Evolutionary conservation across 352 stramenopile species (phyloP), one percentile per base, ranked within the genome.

Genomic region (Phytopythium boreale): DNA sequence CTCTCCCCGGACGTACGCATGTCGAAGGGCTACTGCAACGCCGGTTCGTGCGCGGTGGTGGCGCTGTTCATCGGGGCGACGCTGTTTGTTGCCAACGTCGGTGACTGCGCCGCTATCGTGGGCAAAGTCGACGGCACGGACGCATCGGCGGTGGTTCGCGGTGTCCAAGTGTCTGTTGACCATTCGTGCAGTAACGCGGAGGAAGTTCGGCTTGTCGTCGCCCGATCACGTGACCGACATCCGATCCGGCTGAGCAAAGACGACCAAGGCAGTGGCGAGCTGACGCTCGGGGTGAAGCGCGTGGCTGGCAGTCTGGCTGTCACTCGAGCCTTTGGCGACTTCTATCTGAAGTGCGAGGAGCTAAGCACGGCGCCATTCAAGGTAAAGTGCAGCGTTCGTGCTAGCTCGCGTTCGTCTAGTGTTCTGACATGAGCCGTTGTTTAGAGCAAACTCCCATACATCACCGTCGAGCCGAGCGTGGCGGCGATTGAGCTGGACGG

Each of bases 281-380:
- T 62, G 24, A 53, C 27, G 17, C 72, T 81, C 59, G 92, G 93
- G 8, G 88, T 97, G 36, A 97, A 97, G 66, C 79, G 93, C 37
- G 92, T 98, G 11, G 93, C 92, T 22, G 92, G 92, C 12, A 97
- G 86, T 70, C 70, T 98, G 36, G 90, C 90, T 1, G 92, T 98
- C 29, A 98, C 93, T 8, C 79, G 92, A 60, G 93, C 93, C 1
- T 87, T 98, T 46, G 93, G 93, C 19, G 93, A 98, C 68, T 96
- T 95, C 22, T 98, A 98, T 51, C 76, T 98, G 12, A 98, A 98
- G 66, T 96, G 84, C 49, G 88, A 93, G 64, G 76, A 93, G 26
- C 69, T 98, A n/a, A 97, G 87, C 50, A 95, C 92, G 15, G 79
- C 87, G 58, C 93, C 91, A 9, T 98, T 98, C 69, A 98, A 98